Evolutionary conservation across 371 early-diverging fungal species (phyloP).

Genomic region (Apophysomyces trapeziformis): DNA sequence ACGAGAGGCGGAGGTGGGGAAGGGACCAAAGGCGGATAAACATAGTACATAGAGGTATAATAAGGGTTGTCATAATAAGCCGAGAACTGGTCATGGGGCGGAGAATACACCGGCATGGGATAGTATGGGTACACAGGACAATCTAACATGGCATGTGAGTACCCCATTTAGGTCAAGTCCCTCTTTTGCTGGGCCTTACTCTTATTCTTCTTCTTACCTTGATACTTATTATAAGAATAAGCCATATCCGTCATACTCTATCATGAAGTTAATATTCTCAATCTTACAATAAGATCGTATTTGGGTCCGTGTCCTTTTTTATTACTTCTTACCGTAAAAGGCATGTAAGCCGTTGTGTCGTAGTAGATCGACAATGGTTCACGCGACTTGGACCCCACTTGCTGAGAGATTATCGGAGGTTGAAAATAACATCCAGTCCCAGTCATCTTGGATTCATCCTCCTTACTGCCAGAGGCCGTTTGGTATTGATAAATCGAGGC

Average conservation of each 20-base stretch:
- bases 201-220: background rate
- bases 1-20: background rate
- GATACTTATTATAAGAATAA: background rate
- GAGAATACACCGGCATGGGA: conserved; percentile 11
- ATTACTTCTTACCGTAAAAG: background rate
- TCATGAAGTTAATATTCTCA: background rate
- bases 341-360: background rate
- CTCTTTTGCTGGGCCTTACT: background rate
- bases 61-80: conserved; percentile 9
- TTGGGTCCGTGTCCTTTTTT: no score
- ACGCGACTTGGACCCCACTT: background rate
- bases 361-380: background rate
- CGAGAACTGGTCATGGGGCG: conserved; percentile 6
- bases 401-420: background rate
- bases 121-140: conserved; percentile 12
- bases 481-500: conserved; percentile 19
- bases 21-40: background rate
- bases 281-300: no score
- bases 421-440: conserved; percentile 1
- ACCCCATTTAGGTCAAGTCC: background rate
- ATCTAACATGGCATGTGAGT: background rate
- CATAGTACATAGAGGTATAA: conserved; percentile 7
- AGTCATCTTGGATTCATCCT: background rate
- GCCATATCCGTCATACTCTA: background rate
- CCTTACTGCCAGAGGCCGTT: background rate